These are phyloP conservation scores for Thraustotheca clavata DNA, from an alignment of 352 stramenopile species.

Conservation along the genomic window DNA sequence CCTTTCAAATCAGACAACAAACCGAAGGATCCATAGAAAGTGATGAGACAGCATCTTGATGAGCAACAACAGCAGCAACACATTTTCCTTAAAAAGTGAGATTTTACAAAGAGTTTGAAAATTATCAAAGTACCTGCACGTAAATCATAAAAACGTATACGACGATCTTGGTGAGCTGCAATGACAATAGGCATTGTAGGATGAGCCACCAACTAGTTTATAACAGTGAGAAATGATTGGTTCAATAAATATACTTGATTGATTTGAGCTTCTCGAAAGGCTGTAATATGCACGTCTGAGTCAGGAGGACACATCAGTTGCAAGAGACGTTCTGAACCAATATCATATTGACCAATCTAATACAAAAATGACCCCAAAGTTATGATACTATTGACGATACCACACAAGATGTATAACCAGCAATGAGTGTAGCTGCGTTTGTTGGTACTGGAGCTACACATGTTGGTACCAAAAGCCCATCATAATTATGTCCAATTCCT, in stretches of 20 bases:
- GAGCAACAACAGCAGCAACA: constrained; percentile 59
- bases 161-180: constrained; percentile 69
- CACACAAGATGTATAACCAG: constrained; percentile 20
- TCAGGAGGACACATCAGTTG: constrained; percentile 62
- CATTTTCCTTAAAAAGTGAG: constrained; percentile 43
- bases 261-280: constrained; percentile 55
- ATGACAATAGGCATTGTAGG: constrained; percentile 78
- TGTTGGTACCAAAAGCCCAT: constrained; percentile 17
- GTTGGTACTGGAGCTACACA: constrained; percentile 16
- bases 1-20: constrained; percentile 59
- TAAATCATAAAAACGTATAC: constrained; percentile 83
- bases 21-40: constrained; percentile 70
- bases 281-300: constrained; percentile 43
- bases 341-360: constrained; percentile 21
- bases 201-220: constrained; percentile 44
- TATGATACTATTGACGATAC: neutral
- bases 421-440: constrained; percentile 14
- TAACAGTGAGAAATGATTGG: neutral
- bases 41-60: constrained; percentile 74
- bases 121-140: constrained; percentile 36
- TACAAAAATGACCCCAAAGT: neutral
- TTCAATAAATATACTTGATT: constrained; percentile 40
- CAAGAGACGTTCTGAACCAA: constrained; percentile 48
- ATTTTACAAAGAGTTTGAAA: neutral
- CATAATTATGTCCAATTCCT: constrained; percentile 9